Base-by-base conservation (phyloP, 2,329 filamentous ascomycete species). In the Diplodia mutila region DNA sequence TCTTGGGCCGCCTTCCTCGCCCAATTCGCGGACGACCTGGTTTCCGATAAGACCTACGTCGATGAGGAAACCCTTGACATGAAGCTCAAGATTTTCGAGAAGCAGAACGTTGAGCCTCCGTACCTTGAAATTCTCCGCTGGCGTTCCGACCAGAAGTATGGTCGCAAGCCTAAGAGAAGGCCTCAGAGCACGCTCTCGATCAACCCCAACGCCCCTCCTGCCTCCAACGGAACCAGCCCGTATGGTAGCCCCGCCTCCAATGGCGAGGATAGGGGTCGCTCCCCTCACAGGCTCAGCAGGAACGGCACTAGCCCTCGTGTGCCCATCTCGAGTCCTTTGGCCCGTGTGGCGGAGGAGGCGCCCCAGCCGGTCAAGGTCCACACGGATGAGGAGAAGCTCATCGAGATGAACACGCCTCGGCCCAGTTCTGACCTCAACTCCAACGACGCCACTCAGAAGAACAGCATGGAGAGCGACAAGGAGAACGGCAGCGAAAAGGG, bases 41-140 rank as follows among this genome's bases (percentile, higher is more conserved):
- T 87, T 81, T 95, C 92, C 72, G 91, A 92, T 70, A 96, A 97
- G 79, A 94, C 93, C 84, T 91, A 89, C 74, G 91, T 99, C 65
- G 94, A 98, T 71, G 95, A 99, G 75, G 95, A 99, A 18, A 92
- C 86, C 66, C 89, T 90, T 73, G 95, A 98, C 80, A 86, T 99
- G 72, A 97, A 97, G 82, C 84, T 99, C 74, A 89, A 91, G 73
- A 93, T 97, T 78, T 98, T 98, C 84, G 75, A 73, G 72, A 87
- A 90, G 64, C 88, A 91, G 71, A 92, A 92, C 66, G 92, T 97
- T 66, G 94, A 98, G 80, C 95, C 95, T 23, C 86, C 90, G 29
- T 99, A 98, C 79, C 89, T 99, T 76, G 94, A 97, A 76, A 97
- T 99, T 75, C 83, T 99, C 73, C 87, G 95, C 72, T 98, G 95